These are phyloP conservation scores for Geotrichum reessii DNA, from an alignment of 1,139 yeast genomes.

Conservation along the genomic window DNA sequence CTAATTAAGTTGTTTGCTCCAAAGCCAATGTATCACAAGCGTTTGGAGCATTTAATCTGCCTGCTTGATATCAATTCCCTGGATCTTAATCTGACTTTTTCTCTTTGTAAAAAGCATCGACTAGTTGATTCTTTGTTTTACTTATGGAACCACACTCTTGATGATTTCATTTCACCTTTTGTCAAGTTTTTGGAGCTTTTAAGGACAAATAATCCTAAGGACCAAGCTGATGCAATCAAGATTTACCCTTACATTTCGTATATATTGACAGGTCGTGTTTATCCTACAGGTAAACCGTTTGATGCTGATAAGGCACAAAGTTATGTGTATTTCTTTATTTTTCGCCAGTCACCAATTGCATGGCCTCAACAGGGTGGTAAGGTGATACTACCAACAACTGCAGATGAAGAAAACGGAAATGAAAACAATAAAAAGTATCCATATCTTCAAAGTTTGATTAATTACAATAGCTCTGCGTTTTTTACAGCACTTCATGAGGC, in stretches of 20 bases:
- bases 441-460: conserved; percentile 47
- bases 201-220: conserved; percentile 18
- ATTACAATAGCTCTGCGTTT: conserved; percentile 50
- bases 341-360: conserved; percentile 45
- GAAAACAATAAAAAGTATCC: conserved; percentile 37
- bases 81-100: conserved; percentile 65
- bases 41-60: conserved; percentile 61
- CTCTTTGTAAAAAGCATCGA: conserved; percentile 49
- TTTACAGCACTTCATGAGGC: conserved; percentile 66
- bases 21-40: conserved; percentile 39
- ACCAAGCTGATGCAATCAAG: conserved; percentile 8
- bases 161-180: conserved; percentile 65
- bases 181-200: conserved; percentile 48
- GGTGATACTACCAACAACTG: conserved; percentile 19
- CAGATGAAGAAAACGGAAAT: neutral
- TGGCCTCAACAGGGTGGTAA: conserved; percentile 41
- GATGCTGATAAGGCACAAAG: conserved; percentile 39
- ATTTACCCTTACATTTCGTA: conserved; percentile 58
- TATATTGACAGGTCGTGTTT: conserved; percentile 65
- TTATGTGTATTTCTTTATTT: conserved; percentile 49
- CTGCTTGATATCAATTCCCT: conserved; percentile 54
- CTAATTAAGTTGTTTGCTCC: conserved; percentile 49
- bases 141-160: conserved; percentile 59
- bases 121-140: conserved; percentile 58
- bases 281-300: conserved; percentile 52